phyloP scores from a whole-genome alignment of 805 yeast species.

The Wickerhamomyces hampshirensis region DNA sequence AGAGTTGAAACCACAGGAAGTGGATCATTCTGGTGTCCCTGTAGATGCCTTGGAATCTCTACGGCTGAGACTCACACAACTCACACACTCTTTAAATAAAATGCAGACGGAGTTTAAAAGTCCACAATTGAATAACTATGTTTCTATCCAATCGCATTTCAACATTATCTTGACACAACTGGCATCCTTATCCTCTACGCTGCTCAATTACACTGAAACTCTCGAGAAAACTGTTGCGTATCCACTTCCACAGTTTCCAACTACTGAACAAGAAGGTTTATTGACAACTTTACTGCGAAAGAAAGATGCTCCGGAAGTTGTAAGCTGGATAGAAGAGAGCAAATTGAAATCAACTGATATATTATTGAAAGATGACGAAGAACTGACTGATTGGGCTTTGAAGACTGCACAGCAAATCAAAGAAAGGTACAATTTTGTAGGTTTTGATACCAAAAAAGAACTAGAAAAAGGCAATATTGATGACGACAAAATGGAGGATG shows the following conservation, averaged over 20 bases:
- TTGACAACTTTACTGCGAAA: slow-evolving; percentile 82
- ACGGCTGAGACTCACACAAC: slow-evolving; percentile 55
- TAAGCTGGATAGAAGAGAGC: slow-evolving; percentile 68
- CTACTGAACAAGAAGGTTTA: slow-evolving; percentile 76
- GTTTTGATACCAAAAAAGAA: slow-evolving; percentile 53
- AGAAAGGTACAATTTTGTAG: slow-evolving; percentile 57
- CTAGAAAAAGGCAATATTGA: slow-evolving; percentile 22
- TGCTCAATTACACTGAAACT: slow-evolving; percentile 55
- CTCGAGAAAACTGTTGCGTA: slow-evolving; percentile 69
- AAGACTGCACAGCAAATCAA: slow-evolving; percentile 46
- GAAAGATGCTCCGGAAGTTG: slow-evolving; percentile 86
- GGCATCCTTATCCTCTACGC: slow-evolving; percentile 64
- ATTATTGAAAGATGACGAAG: slow-evolving; percentile 45
- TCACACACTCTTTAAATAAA: slow-evolving; percentile 55
- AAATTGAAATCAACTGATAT: slow-evolving; percentile 24
- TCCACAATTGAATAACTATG: slow-evolving; percentile 47
- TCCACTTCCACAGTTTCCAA: slow-evolving; percentile 82
- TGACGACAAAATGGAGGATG: slow-evolving; percentile 2
- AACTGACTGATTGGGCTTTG: slow-evolving; percentile 66
- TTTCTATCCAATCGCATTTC: slow-evolving; percentile 77
- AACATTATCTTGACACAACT: slow-evolving; percentile 81
- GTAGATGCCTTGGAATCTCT: slow-evolving; percentile 58
- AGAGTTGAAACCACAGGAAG: slow-evolving; percentile 9
- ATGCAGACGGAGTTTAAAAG: slow-evolving; percentile 49
- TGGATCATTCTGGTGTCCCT: slow-evolving; percentile 46